Percentiles rank a stretch among this genome's conserved stretches.
phyloP scores from a whole-genome alignment of 2,329 filamentous ascomycete species.

The Whalleya microplaca region DNA sequence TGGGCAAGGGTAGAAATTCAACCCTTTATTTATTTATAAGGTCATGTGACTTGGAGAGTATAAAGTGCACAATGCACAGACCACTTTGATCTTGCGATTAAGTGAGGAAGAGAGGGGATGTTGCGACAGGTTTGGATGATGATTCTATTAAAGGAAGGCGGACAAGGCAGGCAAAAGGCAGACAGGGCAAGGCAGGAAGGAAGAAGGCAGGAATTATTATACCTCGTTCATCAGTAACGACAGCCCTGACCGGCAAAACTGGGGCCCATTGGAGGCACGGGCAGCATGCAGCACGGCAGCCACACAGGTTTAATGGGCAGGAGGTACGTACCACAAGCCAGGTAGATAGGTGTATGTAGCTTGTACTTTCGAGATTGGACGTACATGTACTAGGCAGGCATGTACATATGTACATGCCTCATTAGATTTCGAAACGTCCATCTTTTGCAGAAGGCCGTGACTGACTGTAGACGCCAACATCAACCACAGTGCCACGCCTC shows the following conservation, averaged over 20 bases:
- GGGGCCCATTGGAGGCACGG: constrained; percentile 16
- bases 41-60: neutral
- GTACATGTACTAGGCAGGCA: no score
- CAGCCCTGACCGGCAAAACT: constrained; percentile 23
- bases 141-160: no score
- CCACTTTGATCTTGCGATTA: neutral
- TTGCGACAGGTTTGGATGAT: neutral
- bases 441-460: no score
- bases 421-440: constrained; percentile 17
- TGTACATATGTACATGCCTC: no score
- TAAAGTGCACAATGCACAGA: neutral
- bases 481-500: neutral
- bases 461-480: constrained; percentile 1
- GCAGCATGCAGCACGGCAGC: neutral
- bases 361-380: constrained; percentile 16
- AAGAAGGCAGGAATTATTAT: no score
- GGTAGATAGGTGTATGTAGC: neutral
- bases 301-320: constrained; percentile 6
- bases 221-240: no score
- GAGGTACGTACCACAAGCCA: constrained; percentile 2
- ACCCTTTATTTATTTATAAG: no score
- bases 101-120: no score
- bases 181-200: no score
- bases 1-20: no score
- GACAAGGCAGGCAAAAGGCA: no score